phyloP scores from a whole-genome alignment of 2,329 filamentous ascomycete genomes.

The Capronia epimyces region DNA sequence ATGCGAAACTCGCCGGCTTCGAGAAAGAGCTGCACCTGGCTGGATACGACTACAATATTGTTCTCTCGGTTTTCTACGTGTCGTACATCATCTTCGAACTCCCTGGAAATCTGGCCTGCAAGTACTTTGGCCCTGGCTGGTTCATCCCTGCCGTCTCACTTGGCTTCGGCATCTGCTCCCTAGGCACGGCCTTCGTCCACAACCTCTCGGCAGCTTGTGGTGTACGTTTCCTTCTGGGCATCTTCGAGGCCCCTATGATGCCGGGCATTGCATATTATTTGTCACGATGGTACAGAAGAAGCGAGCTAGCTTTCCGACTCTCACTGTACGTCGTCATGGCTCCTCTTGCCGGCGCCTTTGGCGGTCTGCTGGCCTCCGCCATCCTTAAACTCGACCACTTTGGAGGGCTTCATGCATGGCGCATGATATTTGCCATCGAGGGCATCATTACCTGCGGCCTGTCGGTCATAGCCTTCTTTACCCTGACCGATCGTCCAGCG shows the following conservation, averaged over 20 bases:
- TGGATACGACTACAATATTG: slow-evolving; percentile 63
- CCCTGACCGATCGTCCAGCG: slow-evolving; percentile 62
- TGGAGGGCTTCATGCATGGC: slow-evolving; percentile 54
- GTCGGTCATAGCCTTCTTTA: slow-evolving; percentile 57
- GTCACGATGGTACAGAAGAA: slow-evolving; percentile 53
- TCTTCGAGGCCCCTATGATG: slow-evolving; percentile 62
- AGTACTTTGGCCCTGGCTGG: slow-evolving; percentile 66
- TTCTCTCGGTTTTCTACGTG: slow-evolving; percentile 66
- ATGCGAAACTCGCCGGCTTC: slow-evolving; percentile 61
- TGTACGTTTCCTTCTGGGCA: slow-evolving; percentile 61
- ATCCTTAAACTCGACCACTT: slow-evolving; percentile 59
- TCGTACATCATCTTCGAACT: slow-evolving; percentile 70
- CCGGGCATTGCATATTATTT: slow-evolving; percentile 68
- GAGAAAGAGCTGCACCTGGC: slow-evolving; percentile 56
- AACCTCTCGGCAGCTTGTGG: slow-evolving; percentile 50
- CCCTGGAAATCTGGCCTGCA: slow-evolving; percentile 63
- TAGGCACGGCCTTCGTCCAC: slow-evolving; percentile 62
- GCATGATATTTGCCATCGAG: slow-evolving; percentile 69
- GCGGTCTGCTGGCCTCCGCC: slow-evolving; percentile 59
- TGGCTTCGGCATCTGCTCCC: slow-evolving; percentile 58
- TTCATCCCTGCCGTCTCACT: slow-evolving; percentile 60
- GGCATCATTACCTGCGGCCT: slow-evolving; percentile 59
- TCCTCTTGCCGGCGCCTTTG: slow-evolving; percentile 65
- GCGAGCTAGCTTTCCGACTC: slow-evolving; percentile 62
- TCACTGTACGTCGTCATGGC: slow-evolving; percentile 66